Base-by-base conservation (phyloP, 306 rosid species). In the Medicago arabica region DNA sequence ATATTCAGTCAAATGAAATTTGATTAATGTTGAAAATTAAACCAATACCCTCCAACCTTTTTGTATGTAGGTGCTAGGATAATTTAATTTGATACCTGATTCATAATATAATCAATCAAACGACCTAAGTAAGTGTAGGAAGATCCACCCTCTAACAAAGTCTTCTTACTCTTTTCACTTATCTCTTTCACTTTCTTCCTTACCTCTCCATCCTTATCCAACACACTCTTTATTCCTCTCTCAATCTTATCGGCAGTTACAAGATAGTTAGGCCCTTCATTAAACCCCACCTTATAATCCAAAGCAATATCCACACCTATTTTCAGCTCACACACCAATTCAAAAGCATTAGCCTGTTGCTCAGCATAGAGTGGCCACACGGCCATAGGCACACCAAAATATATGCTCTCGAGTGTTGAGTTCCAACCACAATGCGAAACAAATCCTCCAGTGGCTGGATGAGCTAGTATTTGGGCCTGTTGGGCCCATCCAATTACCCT, bases 401-500 rank as follows among this genome's bases (percentile, higher is more conserved):
- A 19, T 18, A 55, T 19, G 5, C 64, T 23, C 64, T 58, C 64
- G 0, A 58, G 38, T 11, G 64, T 89, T 1, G 92, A 90, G 54
- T 88, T 88, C 92, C 90, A 89, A 1, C 91, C 91, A 1, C 89
- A 90, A 1, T 90, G 90, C 0, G 88, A 84, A 9, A 90, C 83
- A 13, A 88, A 90, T 2, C 85, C 90, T 10, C 80, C 87, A 0
- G 80, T 61, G 2, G 90, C 89, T 0, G 41, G 64, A 40, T 89
- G 90, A 9, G 83, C 81, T 46, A 88, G 43, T 2, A 86, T 47
- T 0, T 71, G 81, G 46, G 71, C 68, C 12, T 85, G 90, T 3
- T 90, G 89, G 4, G 89, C 90, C 93, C 91, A 86, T 0, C 89
- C 89, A 1, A 85, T 70, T 3, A 89, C 55, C 70, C 19, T 85